These are phyloP conservation scores for Phytopythium aichiense DNA, from an alignment of 352 stramenopile genomes.

Conservation along the genomic window DNA sequence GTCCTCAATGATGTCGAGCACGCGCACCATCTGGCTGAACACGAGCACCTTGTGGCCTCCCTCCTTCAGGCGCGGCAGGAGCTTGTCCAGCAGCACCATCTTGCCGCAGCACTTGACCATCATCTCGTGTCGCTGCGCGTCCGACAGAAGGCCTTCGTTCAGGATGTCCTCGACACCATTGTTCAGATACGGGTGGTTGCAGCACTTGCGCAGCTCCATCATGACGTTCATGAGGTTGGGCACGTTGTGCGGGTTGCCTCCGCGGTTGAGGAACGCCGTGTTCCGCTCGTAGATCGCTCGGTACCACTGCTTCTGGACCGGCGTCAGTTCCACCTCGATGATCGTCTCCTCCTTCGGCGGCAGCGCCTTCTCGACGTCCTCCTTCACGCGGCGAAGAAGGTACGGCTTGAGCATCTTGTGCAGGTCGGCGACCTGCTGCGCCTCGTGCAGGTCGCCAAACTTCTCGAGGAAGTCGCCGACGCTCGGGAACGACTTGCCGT, in stretches of 20 bases:
- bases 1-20: conserved; percentile 99
- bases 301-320: conserved; percentile 90
- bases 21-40: conserved; percentile 99
- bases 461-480: conserved; percentile 93
- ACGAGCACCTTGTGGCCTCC: conserved; percentile 98
- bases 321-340: conserved; percentile 88
- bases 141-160: conserved; percentile 71
- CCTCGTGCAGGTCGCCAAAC: conserved; percentile 85
- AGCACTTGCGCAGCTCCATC: conserved; percentile 91
- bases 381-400: conserved; percentile 84
- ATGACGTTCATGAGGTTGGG: conserved; percentile 92
- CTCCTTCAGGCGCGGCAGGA: conserved; percentile 95
- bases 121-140: conserved; percentile 85
- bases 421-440: conserved; percentile 83
- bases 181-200: conserved; percentile 91
- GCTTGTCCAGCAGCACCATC: conserved; percentile 98
- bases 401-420: conserved; percentile 91
- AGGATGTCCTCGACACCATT: conserved; percentile 90
- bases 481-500: conserved; percentile 91
- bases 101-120: conserved; percentile 99
- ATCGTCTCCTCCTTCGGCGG: conserved; percentile 89
- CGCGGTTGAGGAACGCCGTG: conserved; percentile 83
- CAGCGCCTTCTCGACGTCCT: conserved; percentile 88
- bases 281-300: conserved; percentile 97
- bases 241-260: conserved; percentile 74